Percentiles rank a stretch among this genome's conserved stretches.
These are phyloP conservation scores for Xerocomus amazonicus DNA, from an alignment of 1,284 basidiomycete genomes.

Conservation along the genomic window DNA sequence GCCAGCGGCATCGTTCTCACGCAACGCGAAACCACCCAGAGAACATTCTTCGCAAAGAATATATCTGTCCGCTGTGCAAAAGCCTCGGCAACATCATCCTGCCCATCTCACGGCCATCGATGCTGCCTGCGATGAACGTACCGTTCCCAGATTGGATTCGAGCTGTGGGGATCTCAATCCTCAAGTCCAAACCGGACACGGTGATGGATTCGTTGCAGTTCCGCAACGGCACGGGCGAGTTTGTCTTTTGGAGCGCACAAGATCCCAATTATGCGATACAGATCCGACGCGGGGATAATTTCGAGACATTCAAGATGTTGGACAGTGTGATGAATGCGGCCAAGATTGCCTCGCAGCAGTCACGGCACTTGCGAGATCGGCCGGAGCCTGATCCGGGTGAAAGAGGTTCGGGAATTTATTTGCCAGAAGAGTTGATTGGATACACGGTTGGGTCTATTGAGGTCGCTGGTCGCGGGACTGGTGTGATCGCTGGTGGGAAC, in stretches of 20 bases:
- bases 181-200: slow-evolving; percentile 74
- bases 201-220: slow-evolving; percentile 67
- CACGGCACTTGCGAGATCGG: slow-evolving; percentile 69
- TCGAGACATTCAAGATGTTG: slow-evolving; percentile 70
- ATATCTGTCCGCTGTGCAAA: slow-evolving; percentile 98
- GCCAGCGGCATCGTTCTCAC: slow-evolving; percentile 86
- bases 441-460: slow-evolving; percentile 87
- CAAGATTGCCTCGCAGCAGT: slow-evolving; percentile 70
- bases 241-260: slow-evolving; percentile 80
- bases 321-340: slow-evolving; percentile 71
- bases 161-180: slow-evolving; percentile 72
- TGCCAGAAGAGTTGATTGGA: slow-evolving; percentile 87
- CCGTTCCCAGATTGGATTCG: slow-evolving; percentile 81
- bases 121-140: slow-evolving; percentile 47
- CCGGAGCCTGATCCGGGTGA: slow-evolving; percentile 69
- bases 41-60: slow-evolving; percentile 88
- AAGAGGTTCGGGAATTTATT: slow-evolving; percentile 75
- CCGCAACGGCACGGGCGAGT: slow-evolving; percentile 76
- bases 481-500: slow-evolving; percentile 40
- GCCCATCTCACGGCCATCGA: slow-evolving; percentile 61
- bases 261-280: slow-evolving; percentile 63
- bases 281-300: slow-evolving; percentile 48
- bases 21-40: slow-evolving; percentile 95
- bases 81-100: slow-evolving; percentile 93
- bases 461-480: slow-evolving; percentile 71